A percentile compares a stretch with the other conserved stretches of the same genome.
These are phyloP conservation scores for Geranium rotundifolium DNA, from an alignment of 345 rosid genomes.

Conservation along the genomic window DNA sequence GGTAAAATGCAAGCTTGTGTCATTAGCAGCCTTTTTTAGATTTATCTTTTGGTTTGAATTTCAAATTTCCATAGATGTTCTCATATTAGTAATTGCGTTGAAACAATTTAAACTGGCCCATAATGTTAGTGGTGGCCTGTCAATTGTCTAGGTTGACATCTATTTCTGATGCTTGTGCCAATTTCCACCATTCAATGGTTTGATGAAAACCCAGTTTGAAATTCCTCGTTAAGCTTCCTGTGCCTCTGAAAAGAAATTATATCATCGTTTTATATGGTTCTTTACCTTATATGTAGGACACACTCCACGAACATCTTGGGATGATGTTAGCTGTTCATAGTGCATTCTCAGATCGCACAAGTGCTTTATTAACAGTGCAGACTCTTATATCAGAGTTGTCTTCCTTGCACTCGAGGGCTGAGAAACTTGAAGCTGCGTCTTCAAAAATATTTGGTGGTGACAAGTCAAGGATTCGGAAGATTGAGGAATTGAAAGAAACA, in stretches of 20 bases:
- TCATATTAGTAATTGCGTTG: background rate
- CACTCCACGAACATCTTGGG: constrained; percentile 86
- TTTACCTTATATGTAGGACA: constrained; percentile 42
- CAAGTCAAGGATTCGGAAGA: constrained; percentile 76
- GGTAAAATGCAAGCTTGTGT: constrained; percentile 30
- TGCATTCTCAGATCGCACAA: constrained; percentile 82
- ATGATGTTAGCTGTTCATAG: constrained; percentile 78
- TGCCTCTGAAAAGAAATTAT: background rate
- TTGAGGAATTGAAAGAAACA: constrained; percentile 81
- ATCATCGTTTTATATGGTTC: constrained; percentile 3
- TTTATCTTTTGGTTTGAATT: background rate
- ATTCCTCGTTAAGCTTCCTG: no score
- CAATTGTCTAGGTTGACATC: background rate
- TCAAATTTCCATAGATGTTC: background rate
- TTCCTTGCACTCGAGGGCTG: constrained; percentile 54
- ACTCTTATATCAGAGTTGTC: constrained; percentile 78
- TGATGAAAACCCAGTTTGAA: background rate
- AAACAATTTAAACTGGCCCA: background rate
- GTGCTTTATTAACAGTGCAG: constrained; percentile 85
- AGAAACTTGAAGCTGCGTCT: constrained; percentile 89
- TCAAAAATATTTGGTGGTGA: constrained; percentile 97
- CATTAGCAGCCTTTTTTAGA: background rate
- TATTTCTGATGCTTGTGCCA: background rate
- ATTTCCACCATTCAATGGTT: background rate
- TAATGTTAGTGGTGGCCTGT: background rate